phyloP scores from a whole-genome alignment of 2,329 filamentous ascomycete genomes.

The Aspergillus novoparasiticus region DNA sequence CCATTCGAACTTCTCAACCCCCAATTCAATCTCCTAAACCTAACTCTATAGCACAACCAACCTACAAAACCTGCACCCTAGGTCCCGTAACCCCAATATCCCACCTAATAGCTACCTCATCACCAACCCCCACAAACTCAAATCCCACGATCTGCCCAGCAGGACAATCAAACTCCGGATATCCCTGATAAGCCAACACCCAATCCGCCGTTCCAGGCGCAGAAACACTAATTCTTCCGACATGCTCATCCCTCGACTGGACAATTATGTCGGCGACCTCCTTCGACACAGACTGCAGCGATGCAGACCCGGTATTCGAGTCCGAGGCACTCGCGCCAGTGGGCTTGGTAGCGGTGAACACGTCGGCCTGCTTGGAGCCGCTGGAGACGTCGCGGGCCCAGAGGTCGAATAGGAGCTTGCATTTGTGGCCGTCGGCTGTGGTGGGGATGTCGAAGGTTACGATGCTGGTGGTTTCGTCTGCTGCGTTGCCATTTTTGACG shows the following conservation, averaged over 20 bases:
- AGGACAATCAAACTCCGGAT: conserved; percentile 27
- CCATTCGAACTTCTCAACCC: neutral
- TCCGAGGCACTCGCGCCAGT: conserved; percentile 7
- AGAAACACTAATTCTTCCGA: conserved; percentile 20
- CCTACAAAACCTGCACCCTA: conserved; percentile 18
- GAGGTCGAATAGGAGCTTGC: conserved; percentile 28
- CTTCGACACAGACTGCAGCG: neutral
- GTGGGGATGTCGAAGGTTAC: conserved; percentile 25
- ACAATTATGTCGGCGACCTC: conserved; percentile 11
- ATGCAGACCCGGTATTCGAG: neutral
- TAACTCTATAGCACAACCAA: neutral
- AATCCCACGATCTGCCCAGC: conserved; percentile 23
- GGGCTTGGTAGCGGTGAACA: conserved; percentile 28
- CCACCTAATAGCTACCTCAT: conserved; percentile 26
- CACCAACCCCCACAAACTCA: conserved; percentile 30
- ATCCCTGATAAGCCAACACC: conserved; percentile 21
- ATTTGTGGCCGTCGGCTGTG: conserved; percentile 19
- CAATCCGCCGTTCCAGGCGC: conserved; percentile 23
- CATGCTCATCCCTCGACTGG: conserved; percentile 20
- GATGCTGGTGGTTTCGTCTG: conserved; percentile 25
- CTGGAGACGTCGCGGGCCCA: conserved; percentile 25
- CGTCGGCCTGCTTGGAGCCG: conserved; percentile 24
- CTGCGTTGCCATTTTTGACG: conserved; percentile 23
- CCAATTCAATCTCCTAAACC: neutral
- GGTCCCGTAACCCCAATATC: conserved; percentile 29